Evolutionary conservation across 2,329 filamentous ascomycete genomes (phyloP).

Genomic region (Neodidymelliopsis sp.): DNA sequence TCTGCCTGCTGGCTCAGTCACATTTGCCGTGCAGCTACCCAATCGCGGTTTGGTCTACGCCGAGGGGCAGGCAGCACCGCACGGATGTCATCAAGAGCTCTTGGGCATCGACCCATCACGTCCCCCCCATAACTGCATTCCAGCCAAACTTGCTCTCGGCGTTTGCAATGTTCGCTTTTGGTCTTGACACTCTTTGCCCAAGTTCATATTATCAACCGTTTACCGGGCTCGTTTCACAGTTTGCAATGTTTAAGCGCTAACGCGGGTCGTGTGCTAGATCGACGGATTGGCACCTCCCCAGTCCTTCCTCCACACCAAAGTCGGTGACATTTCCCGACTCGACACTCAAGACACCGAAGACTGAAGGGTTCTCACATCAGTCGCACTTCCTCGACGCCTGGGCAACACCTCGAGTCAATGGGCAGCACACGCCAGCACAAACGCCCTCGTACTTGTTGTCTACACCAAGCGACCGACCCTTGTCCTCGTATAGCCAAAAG

Average conservation of each 20-base stretch:
- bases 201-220: slow-evolving; percentile 1
- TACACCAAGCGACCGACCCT: slow-evolving; percentile 44
- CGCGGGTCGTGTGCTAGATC: slow-evolving; percentile 47
- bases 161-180: background rate
- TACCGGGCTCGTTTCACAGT: slow-evolving; percentile 21
- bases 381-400: slow-evolving; percentile 61
- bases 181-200: slow-evolving; percentile 7
- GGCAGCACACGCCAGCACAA: slow-evolving; percentile 51
- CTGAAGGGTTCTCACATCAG: slow-evolving; percentile 48
- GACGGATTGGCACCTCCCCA: slow-evolving; percentile 59
- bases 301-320: slow-evolving; percentile 59
- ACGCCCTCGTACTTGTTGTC: slow-evolving; percentile 51
- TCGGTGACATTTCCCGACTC: slow-evolving; percentile 51
- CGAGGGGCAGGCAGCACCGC: slow-evolving; percentile 49
- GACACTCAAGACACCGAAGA: slow-evolving; percentile 54
- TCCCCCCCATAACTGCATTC: slow-evolving; percentile 30
- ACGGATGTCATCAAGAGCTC: slow-evolving; percentile 35
- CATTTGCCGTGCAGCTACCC: slow-evolving; percentile 27
- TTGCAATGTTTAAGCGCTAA: slow-evolving; percentile 45
- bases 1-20: slow-evolving; percentile 32
- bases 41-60: slow-evolving; percentile 36
- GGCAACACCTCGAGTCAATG: slow-evolving; percentile 54
- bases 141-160: slow-evolving; percentile 18
- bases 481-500: slow-evolving; percentile 46
- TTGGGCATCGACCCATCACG: slow-evolving; percentile 32